A percentile compares a stretch with the other conserved stretches of the same genome.
Conservation (phyloP, 2,329 filamentous ascomycete genomes). For the Diaporthe sp. region DNA sequence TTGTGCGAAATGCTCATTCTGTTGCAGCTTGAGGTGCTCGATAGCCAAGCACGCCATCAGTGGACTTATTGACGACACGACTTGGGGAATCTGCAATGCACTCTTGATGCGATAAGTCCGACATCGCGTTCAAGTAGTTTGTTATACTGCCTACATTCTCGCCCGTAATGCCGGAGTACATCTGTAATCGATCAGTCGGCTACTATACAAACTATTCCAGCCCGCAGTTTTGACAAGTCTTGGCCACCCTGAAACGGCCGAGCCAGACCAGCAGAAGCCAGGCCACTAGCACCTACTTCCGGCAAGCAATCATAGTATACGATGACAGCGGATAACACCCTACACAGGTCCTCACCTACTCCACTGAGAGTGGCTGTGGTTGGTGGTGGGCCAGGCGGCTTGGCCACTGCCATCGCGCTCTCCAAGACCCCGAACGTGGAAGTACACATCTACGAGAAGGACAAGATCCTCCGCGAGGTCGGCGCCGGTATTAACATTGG, state of each 20-base stretch:
- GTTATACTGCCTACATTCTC: not conserved
- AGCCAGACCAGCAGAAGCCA: not conserved
- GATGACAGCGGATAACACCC: conserved; percentile 14
- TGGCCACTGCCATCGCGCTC: conserved; percentile 50
- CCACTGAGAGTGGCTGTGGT: conserved; percentile 39
- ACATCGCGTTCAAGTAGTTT: not conserved
- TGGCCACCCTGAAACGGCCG: not conserved
- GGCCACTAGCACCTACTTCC: not conserved
- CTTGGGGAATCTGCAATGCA: not conserved
- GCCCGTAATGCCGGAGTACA: not conserved
- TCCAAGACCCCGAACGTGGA: conserved; percentile 49
- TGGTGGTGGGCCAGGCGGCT: conserved; percentile 41
- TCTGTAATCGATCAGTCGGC: not conserved
- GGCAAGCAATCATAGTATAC: not conserved
- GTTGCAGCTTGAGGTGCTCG: conserved; percentile 40
- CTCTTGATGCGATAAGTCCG: not conserved
- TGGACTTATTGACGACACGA: conserved; percentile 39
- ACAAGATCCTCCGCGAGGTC: conserved; percentile 53
- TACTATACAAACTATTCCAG: not conserved
- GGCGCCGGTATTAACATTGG: conserved; percentile 55
- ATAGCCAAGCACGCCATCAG: conserved; percentile 41
- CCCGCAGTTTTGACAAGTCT: not conserved
- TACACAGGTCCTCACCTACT: not conserved
- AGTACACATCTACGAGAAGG: conserved; percentile 54
- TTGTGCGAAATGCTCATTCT: conserved; percentile 32